Base-by-base conservation (phyloP, 73 alveolate species). In the Paramecium octaurelia region DNA sequence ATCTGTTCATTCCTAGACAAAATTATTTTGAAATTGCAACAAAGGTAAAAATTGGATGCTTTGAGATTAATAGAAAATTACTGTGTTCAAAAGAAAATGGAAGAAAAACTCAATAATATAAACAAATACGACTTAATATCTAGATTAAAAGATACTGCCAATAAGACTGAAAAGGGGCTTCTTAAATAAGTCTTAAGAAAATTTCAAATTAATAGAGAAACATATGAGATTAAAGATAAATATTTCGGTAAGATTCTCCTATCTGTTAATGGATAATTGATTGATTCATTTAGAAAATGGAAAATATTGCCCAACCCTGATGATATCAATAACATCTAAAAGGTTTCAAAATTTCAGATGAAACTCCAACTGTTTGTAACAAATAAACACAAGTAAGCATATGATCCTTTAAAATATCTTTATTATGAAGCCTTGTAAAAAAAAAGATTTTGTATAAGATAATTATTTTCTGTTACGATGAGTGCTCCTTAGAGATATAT, bases 21-120 rank as follows among this genome's bases (percentile, higher is more conserved):
- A 42, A 6, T 75, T 10, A 42, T 75, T 75, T 10, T 38, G n/a
- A 35, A 42, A 11, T 29, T 75, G 6, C 16, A 75, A 75, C 6
- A 75, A 75, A 75, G 69, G 38, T 36, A 75, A 75, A 42, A 75
- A 75, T 23, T 21, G n/a, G 88, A 75, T 35, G 40, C 88, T 29
- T 29, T 75, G 16, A 75, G 40, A 35, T 35, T 35, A 38, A 38
- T 75, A 2, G 38, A 21, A 75, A 75, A 42, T 36, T 42, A 75
- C 21, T 14, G 20, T 10, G 18, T 38, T 38, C 21, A 38, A 38
- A 42, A 75, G 12, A 75, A 75, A 42, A 35, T 75, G 58, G 60
- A 75, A 75, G 68, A 75, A 34, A 75, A 75, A 42, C 34, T 75
- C 4, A 42, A 75, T 38, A 75, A 75, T 75, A 23, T 75, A 18